Conservation (phyloP, 306 rosid species). For the Vigna nakashimae region DNA sequence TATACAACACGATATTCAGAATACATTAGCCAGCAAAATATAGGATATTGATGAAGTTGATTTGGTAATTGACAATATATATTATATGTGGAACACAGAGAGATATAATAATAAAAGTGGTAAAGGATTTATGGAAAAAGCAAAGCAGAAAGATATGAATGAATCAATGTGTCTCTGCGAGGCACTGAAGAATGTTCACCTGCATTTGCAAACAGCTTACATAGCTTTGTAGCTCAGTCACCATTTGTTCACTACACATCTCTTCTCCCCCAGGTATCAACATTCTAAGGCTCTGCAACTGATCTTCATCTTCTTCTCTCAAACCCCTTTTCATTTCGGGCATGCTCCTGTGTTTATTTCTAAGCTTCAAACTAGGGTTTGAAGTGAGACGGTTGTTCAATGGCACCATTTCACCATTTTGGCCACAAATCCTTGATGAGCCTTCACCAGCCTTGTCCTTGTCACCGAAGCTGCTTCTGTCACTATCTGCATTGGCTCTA, state of each 20-base stretch:
- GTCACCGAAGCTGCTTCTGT: neutral
- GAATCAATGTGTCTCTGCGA: constrained; percentile 46
- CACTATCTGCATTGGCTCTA: neutral
- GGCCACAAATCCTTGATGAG: constrained; percentile 13
- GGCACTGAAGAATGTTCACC: constrained; percentile 70
- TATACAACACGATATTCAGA: constrained; percentile 22
- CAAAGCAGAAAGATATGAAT: constrained; percentile 9
- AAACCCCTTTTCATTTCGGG: neutral
- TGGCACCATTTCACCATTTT: constrained; percentile 31
- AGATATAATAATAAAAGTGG: neutral
- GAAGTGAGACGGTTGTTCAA: neutral
- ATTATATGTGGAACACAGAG: constrained; percentile 14
- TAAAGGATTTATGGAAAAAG: constrained; percentile 15
- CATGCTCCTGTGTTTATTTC: constrained; percentile 1
- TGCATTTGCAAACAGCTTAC: constrained; percentile 75
- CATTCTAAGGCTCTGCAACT: constrained; percentile 51
- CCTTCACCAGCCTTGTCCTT: constrained; percentile 4
- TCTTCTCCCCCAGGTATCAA: constrained; percentile 78
- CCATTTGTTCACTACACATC: constrained; percentile 56
- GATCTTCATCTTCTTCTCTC: constrained; percentile 32
- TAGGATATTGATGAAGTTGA: constrained; percentile 7
- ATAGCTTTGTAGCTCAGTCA: constrained; percentile 64
- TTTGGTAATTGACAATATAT: constrained; percentile 26
- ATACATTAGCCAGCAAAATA: neutral
- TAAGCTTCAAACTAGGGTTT: constrained; percentile 22